These are phyloP conservation scores for Carex arenaria DNA, from an alignment of 202 grass and related monocot genomes.

Conservation along the genomic window DNA sequence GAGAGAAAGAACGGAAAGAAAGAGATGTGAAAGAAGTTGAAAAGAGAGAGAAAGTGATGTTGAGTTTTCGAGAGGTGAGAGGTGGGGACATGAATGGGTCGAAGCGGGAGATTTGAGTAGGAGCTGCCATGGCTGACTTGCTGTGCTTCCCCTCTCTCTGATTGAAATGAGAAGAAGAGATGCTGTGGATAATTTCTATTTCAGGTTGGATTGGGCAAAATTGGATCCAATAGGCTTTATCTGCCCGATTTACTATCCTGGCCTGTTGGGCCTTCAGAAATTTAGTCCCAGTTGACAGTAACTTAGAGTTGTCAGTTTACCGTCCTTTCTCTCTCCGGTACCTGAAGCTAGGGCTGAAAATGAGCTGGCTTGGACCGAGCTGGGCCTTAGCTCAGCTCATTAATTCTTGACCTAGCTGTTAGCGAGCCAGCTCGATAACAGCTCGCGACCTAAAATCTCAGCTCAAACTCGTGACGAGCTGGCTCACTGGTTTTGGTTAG, in stretches of 20 bases:
- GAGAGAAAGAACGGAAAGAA: not conserved
- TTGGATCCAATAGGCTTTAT: not conserved
- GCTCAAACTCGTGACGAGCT: no score
- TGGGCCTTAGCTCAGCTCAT: no score
- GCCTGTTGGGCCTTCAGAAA: not conserved
- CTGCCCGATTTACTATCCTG: not conserved
- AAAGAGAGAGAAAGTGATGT: not conserved
- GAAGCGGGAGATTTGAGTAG: not conserved
- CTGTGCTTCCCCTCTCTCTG: not conserved
- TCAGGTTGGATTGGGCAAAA: not conserved
- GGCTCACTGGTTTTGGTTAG: no score
- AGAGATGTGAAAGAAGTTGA: not conserved
- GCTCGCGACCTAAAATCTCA: no score
- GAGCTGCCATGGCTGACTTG: constrained; percentile 15
- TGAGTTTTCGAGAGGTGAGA: constrained; percentile 7
- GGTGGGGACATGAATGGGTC: not conserved
- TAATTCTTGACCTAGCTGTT: no score
- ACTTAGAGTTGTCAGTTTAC: no score
- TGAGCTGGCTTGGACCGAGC: no score
- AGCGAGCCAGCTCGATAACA: no score
- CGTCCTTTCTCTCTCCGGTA: no score
- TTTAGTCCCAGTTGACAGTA: no score
- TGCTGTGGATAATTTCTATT: not conserved
- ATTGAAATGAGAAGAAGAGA: not conserved
- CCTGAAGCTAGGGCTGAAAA: no score